Evolutionary conservation across 116 monocot species (phyloP), one percentile per base, ranked within the genome.

Genomic region (Phalaenopsis hybrid): DNA sequence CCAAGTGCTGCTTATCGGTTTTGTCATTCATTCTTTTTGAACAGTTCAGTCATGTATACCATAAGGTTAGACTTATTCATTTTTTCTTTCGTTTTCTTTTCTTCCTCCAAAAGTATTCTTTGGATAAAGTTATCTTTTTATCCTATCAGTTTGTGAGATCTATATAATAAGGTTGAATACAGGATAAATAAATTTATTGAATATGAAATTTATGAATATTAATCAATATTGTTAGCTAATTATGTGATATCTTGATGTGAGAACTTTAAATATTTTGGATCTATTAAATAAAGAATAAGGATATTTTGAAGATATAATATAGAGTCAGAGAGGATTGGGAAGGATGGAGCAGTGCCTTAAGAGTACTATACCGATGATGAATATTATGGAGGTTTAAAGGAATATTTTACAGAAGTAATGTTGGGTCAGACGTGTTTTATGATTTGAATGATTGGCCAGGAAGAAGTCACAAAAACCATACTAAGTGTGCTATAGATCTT

Each of bases 11-110:
- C 95, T 63, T 83, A 93, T 17, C 87, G 87, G 20, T 95, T 99
- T 89, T 99, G 99, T 58, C 87, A 81, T 82, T 92, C 93, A 49
- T 90, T 85, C 86, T 95, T 90, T 78, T 80, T 99, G 68, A 99
- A 88, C 80, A 93, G 89, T 88, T 92, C 99, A 65, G 92, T 99
- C 37, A 90, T 99, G 95, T 88, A 93, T 73, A 93, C 87, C 87
- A 88, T 95, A 93, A 99, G 99, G 99, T 99, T 63, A 83, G 81
- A 52, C 73, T n/a, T 81, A 15, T 78, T 70, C 28, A 28, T 28
- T 28, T 28, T 28, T 28, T 28, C 28, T 45, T n/a, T 6, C 17
- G 0, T 1, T 75, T 46, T 75, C 21, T 21, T 5, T 63, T 63
- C 9, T 48, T 6, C 48, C 48, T 15, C 15, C 55, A 15, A 55